These are phyloP conservation scores for Lenwebbia sp. DNA, from an alignment of 345 rosid species.

Conservation along the genomic window DNA sequence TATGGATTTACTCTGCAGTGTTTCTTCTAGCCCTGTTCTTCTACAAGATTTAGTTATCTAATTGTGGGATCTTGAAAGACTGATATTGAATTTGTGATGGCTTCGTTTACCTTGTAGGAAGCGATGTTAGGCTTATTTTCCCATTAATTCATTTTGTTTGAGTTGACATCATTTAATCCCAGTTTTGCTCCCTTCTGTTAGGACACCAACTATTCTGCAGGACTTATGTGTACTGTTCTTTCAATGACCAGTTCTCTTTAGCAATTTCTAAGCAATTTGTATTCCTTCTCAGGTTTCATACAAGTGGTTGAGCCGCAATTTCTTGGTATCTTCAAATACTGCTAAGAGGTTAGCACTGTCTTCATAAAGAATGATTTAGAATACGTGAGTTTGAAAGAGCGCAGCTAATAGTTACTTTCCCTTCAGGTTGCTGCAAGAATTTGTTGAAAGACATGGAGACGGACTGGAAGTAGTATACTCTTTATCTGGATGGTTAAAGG, in stretches of 20 bases:
- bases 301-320: slow-evolving; percentile 94
- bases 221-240: background rate
- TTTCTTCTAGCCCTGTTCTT: background rate
- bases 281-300: slow-evolving; percentile 67
- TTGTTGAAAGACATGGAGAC: slow-evolving; percentile 45
- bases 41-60: background rate
- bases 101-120: background rate
- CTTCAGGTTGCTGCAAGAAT: slow-evolving; percentile 71
- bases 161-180: background rate
- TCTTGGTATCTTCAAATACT: slow-evolving; percentile 54
- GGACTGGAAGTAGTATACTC: slow-evolving; percentile 60
- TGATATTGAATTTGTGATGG: background rate
- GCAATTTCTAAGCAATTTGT: background rate
- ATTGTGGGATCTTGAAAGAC: background rate
- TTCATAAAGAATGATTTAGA: background rate
- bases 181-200: background rate
- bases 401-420: background rate
- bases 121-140: background rate
- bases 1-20: background rate
- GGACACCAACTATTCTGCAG: background rate
- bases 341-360: slow-evolving; percentile 53
- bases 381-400: background rate
- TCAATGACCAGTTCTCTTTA: background rate
- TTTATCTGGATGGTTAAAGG: slow-evolving; percentile 79
- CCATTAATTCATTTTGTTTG: background rate